Evolutionary conservation across 306 rosid genomes (phyloP), one percentile per base, ranked within the genome.

Genomic region (Citrullus colocynthis): DNA sequence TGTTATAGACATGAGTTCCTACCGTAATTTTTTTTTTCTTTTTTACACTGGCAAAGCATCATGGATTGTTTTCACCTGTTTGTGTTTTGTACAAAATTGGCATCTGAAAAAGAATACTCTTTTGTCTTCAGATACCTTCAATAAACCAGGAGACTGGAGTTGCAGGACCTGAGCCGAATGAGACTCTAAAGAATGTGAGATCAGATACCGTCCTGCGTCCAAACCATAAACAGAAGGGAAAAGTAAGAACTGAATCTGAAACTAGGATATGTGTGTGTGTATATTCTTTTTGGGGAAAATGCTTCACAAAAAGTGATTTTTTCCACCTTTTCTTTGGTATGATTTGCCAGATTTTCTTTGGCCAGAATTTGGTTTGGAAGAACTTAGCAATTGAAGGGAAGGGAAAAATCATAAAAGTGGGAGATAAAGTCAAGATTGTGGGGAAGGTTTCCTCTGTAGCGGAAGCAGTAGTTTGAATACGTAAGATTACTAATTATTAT

Each of bases 301-400:
- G 69, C 28, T 14, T 18, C 5, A 21, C 37, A 62, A 58, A 5
- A 80, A 70, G 44, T 24, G 55, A 58, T 34, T 6, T 67, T 20
- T n/a, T 0, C 2, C 13, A 5, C 15, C 36, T 30, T 30, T 28
- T 60, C 30, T 32, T 17, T 17, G 21, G 3, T 13, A 42, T 70
- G 75, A 73, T 80, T 84, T 62, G 57, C 73, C 90, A 94, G 98
- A 24, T 89, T 37, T 94, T 86, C 90, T 88, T 94, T 59, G 98
- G 98, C 82, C 96, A 89, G 86, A 83, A 94, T 84, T 15, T 94
- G 79, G 87, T 91, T 16, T 93, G 94, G 88, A 86, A 81, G 76
- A 89, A 86, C 78, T 75, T 59, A 75, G 59, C 44, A 56, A 63
- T 67, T 15, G 78, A 79, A 70, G 87, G 81, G 78, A 88, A 83